phyloP scores from a whole-genome alignment of 345 rosid genomes.

The Linum tenue region DNA sequence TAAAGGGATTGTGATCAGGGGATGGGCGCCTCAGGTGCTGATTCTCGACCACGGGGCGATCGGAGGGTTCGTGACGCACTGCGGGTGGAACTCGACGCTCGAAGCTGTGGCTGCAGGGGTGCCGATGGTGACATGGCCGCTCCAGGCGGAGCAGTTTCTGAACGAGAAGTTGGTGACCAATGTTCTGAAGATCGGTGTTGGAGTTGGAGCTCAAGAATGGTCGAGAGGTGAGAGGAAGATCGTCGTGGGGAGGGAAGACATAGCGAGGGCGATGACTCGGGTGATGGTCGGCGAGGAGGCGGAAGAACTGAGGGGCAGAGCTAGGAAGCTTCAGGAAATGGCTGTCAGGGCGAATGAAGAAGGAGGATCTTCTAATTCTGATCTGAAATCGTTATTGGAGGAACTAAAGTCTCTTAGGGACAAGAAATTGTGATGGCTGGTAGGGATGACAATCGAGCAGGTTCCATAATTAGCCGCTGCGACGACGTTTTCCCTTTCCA shows the following conservation, averaged over 20 bases:
- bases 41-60: neutral
- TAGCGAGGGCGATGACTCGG: neutral
- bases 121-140: neutral
- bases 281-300: neutral
- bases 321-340: neutral
- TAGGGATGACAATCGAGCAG: too few relatives aligned
- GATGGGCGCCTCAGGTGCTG: neutral
- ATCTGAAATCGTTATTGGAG: neutral
- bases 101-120: neutral
- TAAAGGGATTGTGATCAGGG: neutral
- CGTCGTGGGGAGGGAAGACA: neutral
- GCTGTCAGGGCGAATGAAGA: neutral
- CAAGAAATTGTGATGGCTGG: too few relatives aligned
- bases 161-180: neutral
- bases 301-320: neutral
- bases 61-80: conserved; percentile 17
- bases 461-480: too few relatives aligned
- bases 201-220: neutral
- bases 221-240: neutral
- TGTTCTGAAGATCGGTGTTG: neutral
- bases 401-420: neutral
- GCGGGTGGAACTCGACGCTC: conserved; percentile 25
- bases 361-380: neutral
- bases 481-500: too few relatives aligned
- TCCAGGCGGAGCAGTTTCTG: neutral